These are phyloP conservation scores for Climacium dendroides DNA, from an alignment of 225 moss, liverwort and hornwort species.

Conservation along the genomic window DNA sequence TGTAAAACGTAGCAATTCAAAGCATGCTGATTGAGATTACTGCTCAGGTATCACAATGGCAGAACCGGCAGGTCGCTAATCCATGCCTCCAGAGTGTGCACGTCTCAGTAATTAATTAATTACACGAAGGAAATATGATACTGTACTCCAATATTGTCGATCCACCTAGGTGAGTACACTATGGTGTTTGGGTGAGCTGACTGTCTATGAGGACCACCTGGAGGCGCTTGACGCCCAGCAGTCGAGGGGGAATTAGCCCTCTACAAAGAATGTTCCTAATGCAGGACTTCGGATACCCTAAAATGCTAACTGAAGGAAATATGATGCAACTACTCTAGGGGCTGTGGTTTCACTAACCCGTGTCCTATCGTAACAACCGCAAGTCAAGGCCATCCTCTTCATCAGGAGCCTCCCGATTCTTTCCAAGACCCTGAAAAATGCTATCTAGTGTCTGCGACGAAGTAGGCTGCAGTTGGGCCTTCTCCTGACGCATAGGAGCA, in stretches of 20 bases:
- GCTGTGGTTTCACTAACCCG: neutral
- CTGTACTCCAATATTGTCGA: conserved; percentile 2
- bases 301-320: neutral
- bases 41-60: conserved; percentile 27
- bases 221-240: neutral
- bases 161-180: neutral
- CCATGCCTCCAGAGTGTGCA: conserved; percentile 10
- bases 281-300: neutral
- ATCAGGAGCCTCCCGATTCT: conserved; percentile 43
- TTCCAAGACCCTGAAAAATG: conserved; percentile 79
- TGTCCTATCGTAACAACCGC: conserved; percentile 56
- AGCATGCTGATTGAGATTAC: neutral
- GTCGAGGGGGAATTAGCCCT: conserved; percentile 2
- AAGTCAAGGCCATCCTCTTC: conserved; percentile 73
- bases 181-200: neutral
- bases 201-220: neutral
- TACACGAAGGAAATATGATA: conserved; percentile 11
- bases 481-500: conserved; percentile 90
- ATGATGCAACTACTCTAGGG: neutral
- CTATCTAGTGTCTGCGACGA: conserved; percentile 75
- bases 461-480: conserved; percentile 41
- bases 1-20: neutral
- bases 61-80: conserved; percentile 24
- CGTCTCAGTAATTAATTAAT: conserved; percentile 3
- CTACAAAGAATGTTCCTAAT: conserved; percentile 33